phyloP scores from a whole-genome alignment of 352 stramenopile species.

The Aphanomyces euteiches region DNA sequence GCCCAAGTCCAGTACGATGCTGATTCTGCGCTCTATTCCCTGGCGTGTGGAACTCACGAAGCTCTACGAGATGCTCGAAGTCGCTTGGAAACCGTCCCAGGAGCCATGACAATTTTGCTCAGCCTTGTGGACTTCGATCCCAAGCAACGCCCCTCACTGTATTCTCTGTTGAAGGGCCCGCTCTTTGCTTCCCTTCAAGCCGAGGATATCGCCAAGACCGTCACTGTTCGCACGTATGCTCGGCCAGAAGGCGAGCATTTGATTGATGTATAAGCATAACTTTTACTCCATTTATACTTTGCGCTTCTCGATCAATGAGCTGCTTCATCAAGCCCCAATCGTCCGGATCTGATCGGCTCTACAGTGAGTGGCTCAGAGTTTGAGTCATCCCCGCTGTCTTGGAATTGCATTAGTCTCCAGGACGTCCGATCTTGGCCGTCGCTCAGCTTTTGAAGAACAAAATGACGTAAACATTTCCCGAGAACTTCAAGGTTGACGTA shows the following conservation, averaged over 20 bases:
- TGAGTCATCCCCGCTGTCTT: neutral
- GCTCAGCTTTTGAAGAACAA: no score
- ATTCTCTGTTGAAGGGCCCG: slow-evolving; percentile 53
- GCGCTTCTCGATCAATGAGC: neutral
- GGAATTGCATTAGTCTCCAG: neutral
- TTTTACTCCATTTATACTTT: neutral
- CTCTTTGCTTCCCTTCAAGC: slow-evolving; percentile 43
- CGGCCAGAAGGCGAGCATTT: neutral
- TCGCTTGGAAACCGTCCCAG: slow-evolving; percentile 43
- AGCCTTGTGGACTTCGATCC: slow-evolving; percentile 64
- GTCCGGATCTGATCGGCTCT: neutral
- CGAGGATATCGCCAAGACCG: neutral
- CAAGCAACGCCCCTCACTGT: slow-evolving; percentile 55
- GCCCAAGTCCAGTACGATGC: slow-evolving; percentile 41
- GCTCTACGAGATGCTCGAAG: slow-evolving; percentile 52
- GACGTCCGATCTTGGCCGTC: no score
- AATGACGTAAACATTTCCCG: no score
- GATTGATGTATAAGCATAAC: slow-evolving; percentile 8
- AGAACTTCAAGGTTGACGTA: no score
- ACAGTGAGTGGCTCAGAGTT: neutral
- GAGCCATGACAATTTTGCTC: slow-evolving; percentile 48
- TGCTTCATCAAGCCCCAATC: no score
- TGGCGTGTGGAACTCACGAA: slow-evolving; percentile 45
- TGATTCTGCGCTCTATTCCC: slow-evolving; percentile 48
- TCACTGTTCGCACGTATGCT: slow-evolving; percentile 1